Percentiles rank a stretch among this genome's conserved stretches.
Evolutionary conservation across 2,329 filamentous ascomycete species (phyloP).

Genomic region (Ascochyta lentis): DNA sequence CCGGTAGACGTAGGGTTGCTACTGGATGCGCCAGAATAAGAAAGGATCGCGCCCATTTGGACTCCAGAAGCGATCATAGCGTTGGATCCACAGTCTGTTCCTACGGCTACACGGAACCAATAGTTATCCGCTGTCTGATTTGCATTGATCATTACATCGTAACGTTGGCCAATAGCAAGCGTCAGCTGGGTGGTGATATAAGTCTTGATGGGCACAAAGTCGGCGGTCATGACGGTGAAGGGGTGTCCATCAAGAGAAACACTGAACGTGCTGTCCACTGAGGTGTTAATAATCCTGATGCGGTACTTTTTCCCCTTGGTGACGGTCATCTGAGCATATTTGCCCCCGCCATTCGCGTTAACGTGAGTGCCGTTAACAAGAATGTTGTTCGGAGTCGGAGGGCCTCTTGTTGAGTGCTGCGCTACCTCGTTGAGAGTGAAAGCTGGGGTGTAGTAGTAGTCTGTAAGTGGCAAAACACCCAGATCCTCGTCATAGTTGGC

Average conservation of each 20-base stretch:
- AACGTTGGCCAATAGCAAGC: constrained; percentile 51
- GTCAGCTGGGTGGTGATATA: constrained; percentile 46
- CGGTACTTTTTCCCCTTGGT: constrained; percentile 60
- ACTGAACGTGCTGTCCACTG: constrained; percentile 42
- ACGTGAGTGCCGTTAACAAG: constrained; percentile 64
- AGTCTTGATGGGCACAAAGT: constrained; percentile 53
- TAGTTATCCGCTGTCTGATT: constrained; percentile 54
- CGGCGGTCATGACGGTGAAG: constrained; percentile 52
- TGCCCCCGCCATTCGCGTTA: constrained; percentile 50
- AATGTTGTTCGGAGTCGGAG: constrained; percentile 54
- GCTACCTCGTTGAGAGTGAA: constrained; percentile 41
- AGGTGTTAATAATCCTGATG: constrained; percentile 64
- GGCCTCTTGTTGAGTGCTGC: constrained; percentile 41
- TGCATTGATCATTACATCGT: constrained; percentile 56
- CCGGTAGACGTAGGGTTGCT: constrained; percentile 45
- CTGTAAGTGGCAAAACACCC: constrained; percentile 64
- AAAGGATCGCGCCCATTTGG: constrained; percentile 48
- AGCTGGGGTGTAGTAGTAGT: constrained; percentile 64
- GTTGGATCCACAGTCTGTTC: constrained; percentile 41
- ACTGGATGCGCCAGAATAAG: constrained; percentile 47
- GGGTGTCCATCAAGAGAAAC: constrained; percentile 50
- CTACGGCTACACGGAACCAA: constrained; percentile 54
- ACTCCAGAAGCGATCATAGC: constrained; percentile 35
- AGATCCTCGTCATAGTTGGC: constrained; percentile 65
- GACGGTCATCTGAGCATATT: constrained; percentile 45